phyloP scores from a whole-genome alignment of 139 green algal genomes.

The Haematococcus lacustris region DNA sequence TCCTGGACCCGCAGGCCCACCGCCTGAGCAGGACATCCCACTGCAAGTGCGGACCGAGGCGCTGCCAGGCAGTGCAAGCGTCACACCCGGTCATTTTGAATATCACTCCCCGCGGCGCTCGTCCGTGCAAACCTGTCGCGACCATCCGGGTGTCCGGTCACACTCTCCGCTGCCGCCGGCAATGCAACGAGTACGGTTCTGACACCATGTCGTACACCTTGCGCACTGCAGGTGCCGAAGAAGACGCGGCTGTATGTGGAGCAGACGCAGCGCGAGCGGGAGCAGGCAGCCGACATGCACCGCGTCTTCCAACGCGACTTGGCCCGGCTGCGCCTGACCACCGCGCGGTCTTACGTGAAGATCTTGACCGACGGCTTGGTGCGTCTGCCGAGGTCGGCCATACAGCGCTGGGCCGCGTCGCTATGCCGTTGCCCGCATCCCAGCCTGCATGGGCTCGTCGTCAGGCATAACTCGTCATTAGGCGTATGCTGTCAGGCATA shows the following conservation, averaged over 20 bases:
- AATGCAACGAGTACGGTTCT: too few relatives aligned
- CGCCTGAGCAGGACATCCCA: conserved; percentile 64
- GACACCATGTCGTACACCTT: too few relatives aligned
- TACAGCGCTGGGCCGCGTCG: too few relatives aligned
- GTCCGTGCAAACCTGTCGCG: too few relatives aligned
- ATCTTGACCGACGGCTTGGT: conserved; percentile 62
- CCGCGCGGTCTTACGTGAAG: conserved; percentile 59
- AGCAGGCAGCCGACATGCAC: conserved; percentile 26
- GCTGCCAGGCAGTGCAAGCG: too few relatives aligned
- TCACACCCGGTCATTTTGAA: too few relatives aligned
- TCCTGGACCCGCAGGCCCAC: conserved; percentile 19
- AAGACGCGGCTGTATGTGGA: conserved; percentile 71
- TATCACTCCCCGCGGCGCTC: too few relatives aligned
- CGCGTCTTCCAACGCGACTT: conserved; percentile 49
- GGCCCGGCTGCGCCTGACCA: conserved; percentile 51
- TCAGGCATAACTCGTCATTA: not conserved
- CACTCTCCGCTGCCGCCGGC: too few relatives aligned
- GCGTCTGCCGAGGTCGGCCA: too few relatives aligned
- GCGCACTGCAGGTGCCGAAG: conserved; percentile 45
- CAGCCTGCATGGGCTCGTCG: not conserved
- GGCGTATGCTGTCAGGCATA: not conserved
- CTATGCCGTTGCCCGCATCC: too few relatives aligned
- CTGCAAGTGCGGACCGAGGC: too few relatives aligned
- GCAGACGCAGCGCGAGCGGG: conserved; percentile 57
- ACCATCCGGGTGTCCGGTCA: too few relatives aligned